phyloP scores from a whole-genome alignment of 2,329 filamentous ascomycete species.

The Colletotrichum neosansevieriae region DNA sequence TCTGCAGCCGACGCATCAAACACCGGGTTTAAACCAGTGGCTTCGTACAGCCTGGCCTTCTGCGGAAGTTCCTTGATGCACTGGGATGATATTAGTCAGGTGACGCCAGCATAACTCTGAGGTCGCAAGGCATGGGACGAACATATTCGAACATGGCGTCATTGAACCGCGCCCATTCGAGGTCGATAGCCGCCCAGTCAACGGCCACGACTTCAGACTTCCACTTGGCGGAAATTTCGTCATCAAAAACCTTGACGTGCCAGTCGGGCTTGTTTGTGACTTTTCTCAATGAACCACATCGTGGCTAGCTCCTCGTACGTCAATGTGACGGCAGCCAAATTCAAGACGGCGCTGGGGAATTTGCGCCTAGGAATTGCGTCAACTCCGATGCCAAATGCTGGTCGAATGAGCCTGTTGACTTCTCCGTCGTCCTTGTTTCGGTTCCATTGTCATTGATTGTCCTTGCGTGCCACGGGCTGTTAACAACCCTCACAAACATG shows the following conservation, averaged over 20 bases:
- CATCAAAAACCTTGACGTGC: slow-evolving; percentile 45
- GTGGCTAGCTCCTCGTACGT: slow-evolving; percentile 42
- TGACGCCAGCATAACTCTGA: too few relatives aligned
- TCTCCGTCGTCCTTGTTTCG: slow-evolving; percentile 20
- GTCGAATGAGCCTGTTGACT: slow-evolving; percentile 17
- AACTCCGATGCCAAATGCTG: slow-evolving; percentile 18
- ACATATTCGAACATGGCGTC: slow-evolving; percentile 48
- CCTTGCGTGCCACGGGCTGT: background rate
- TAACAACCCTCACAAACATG: background rate
- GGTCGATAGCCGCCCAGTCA: slow-evolving; percentile 45
- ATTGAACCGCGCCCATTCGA: slow-evolving; percentile 46
- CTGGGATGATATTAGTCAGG: slow-evolving; percentile 41
- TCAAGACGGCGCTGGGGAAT: slow-evolving; percentile 13
- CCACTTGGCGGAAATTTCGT: slow-evolving; percentile 45
- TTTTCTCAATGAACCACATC: slow-evolving; percentile 45
- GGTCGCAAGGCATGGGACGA: slow-evolving; percentile 21
- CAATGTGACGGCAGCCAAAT: slow-evolving; percentile 29
- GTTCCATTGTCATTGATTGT: background rate
- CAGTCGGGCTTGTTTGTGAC: slow-evolving; percentile 48
- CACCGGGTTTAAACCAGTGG: slow-evolving; percentile 49
- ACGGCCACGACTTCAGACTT: slow-evolving; percentile 42
- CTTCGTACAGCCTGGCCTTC: slow-evolving; percentile 50
- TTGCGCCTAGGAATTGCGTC: background rate
- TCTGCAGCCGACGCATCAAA: slow-evolving; percentile 48
- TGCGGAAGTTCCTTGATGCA: slow-evolving; percentile 49